phyloP scores from a whole-genome alignment of 371 early-diverging fungal species.

The Circinella minor region DNA sequence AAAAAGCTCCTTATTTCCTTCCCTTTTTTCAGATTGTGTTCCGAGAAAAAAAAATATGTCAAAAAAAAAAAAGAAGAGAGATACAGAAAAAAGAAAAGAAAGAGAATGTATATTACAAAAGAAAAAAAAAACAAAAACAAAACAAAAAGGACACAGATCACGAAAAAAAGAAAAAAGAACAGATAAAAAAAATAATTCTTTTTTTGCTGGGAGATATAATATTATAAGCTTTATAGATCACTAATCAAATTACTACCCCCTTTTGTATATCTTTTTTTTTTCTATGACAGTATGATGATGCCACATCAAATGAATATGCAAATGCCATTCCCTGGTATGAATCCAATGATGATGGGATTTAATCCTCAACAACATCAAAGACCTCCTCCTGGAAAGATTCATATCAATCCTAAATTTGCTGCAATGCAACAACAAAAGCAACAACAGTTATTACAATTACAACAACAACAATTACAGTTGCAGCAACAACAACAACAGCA shows the following conservation, averaged over 20 bases:
- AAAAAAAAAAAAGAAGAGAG: slow-evolving; percentile 1
- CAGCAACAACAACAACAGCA: slow-evolving; percentile 6
- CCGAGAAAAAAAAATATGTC: neutral
- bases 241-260: no score
- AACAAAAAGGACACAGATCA: neutral
- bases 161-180: neutral
- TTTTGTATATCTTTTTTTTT: neutral
- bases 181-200: neutral
- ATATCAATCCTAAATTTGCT: slow-evolving; percentile 16
- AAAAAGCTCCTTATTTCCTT: neutral
- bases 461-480: neutral
- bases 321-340: neutral
- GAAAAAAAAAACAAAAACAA: slow-evolving; percentile 7
- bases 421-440: slow-evolving; percentile 6
- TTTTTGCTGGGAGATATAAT: no score
- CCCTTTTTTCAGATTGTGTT: neutral
- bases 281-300: slow-evolving; percentile 12
- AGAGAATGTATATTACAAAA: neutral
- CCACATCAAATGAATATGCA: neutral
- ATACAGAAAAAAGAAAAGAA: slow-evolving; percentile 1
- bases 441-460: neutral
- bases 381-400: neutral
- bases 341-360: neutral
- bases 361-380: neutral
- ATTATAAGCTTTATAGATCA: no score